Evolutionary conservation across 257 asterid genomes (phyloP).

Genomic region (Plantago elongata): DNA sequence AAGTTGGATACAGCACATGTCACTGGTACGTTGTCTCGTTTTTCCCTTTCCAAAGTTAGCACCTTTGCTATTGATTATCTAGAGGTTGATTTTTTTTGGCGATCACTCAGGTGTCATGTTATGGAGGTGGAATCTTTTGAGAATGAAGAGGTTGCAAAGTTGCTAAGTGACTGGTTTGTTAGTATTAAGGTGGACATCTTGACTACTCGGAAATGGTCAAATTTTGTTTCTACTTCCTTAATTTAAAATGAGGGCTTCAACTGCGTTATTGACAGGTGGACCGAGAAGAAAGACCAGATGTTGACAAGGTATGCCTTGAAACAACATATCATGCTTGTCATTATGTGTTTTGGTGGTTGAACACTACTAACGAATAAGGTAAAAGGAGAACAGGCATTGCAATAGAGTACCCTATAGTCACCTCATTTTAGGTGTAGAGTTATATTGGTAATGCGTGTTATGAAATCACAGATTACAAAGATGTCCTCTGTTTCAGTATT

Average conservation of each 20-base stretch:
- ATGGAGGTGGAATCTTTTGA: constrained; percentile 99
- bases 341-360: too few species aligned
- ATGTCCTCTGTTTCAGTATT: too few species aligned
- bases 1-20: constrained; percentile 99
- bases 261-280: constrained; percentile 55
- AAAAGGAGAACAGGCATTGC: too few species aligned
- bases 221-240: background rate
- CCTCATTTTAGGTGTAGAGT: too few species aligned
- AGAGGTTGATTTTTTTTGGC: constrained; percentile 5
- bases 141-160: constrained; percentile 65
- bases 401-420: too few species aligned
- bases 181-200: constrained; percentile 69
- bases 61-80: background rate
- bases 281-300: constrained; percentile 95
- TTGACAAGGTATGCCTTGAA: constrained; percentile 62
- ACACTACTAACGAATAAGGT: too few species aligned
- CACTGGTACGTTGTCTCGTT: constrained; percentile 63
- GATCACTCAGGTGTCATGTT: constrained; percentile 89
- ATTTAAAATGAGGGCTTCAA: constrained; percentile 6
- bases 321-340: too few species aligned
- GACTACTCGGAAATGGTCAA: background rate
- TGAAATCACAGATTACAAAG: too few species aligned
- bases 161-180: constrained; percentile 86
- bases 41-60: background rate
- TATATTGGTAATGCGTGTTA: too few species aligned